Base-by-base conservation (phyloP, 768 basidiomycete genomes). In the Saitozyma sp. region DNA sequence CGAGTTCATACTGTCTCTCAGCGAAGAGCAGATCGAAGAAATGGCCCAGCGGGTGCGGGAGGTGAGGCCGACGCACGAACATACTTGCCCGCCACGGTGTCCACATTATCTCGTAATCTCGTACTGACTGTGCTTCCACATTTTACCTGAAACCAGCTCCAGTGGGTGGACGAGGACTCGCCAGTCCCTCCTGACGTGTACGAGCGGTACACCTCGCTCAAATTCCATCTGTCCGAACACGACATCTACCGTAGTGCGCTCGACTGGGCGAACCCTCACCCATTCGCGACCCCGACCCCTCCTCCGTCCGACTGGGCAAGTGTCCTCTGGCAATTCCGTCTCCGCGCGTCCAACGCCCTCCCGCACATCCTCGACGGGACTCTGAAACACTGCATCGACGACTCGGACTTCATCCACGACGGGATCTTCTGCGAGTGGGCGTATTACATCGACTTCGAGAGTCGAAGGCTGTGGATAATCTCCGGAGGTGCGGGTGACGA, bases 401-500 rank as follows among this genome's bases (percentile, higher is more conserved):
- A 29, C 29, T 16, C 49, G 19, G 53, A 62, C 8, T 49, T 50
- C 20, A 20, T 29, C 9, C 41, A 50, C 29, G 59, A 60, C 46
- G 39, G 49, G 11, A 14, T 37, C 2, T 29, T 29, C 29, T 29
- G 29, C 49, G 56, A 63, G 45, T 63, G 56, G 61, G 45, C 46
- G 17, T 63, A 63, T 40, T 63, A 50, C 46, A 37, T 63, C 38
- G 50, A 63, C 29, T 50, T 63, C 39, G 56, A 63, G 37, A 56
- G 49, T 9, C 19, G 50, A 20, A n/a, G 16, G 29, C 37, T 55
- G 29, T 13, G 40, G 40, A 40, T 55, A 29, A 29, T 29, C 29
- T 29, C 29, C 2, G 29, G 29, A 29, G 29, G 29, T 5, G 29
- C 29, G 29, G 29, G 29, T 29, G 29, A 29, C 29, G 29, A 29